Conservation (phyloP, 768 basidiomycete species). For the Saitozyma sp. region DNA sequence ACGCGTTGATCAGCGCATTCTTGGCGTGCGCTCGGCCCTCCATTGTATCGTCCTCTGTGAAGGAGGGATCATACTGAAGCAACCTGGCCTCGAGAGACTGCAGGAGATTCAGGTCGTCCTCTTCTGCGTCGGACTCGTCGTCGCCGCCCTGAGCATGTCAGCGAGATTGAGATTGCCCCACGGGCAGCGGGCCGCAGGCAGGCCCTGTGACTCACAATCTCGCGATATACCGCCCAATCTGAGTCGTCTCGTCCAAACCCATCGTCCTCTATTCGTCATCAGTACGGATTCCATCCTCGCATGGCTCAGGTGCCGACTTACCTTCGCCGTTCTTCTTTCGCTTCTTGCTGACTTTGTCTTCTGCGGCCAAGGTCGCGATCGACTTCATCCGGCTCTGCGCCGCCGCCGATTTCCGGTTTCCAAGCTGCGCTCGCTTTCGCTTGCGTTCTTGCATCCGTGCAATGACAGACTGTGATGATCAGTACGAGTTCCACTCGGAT, state of each 20-base stretch:
- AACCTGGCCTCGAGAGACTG: constrained; percentile 75
- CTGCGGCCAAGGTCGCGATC: constrained; percentile 86
- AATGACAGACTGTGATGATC: constrained; percentile 65
- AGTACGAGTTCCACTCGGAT: neutral
- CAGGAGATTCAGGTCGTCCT: constrained; percentile 74
- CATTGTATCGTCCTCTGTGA: constrained; percentile 78
- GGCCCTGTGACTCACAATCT: constrained; percentile 66
- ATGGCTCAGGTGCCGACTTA: constrained; percentile 49
- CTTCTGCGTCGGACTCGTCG: constrained; percentile 78
- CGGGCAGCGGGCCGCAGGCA: neutral
- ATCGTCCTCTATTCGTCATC: constrained; percentile 63
- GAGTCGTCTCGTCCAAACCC: constrained; percentile 91
- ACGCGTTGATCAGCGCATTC: constrained; percentile 82
- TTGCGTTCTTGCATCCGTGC: constrained; percentile 79
- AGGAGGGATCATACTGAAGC: constrained; percentile 78
- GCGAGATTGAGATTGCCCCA: neutral
- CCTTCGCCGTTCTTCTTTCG: constrained; percentile 73
- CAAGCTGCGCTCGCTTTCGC: constrained; percentile 74
- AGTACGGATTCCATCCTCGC: neutral
- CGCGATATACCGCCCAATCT: constrained; percentile 96
- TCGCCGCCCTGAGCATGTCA: constrained; percentile 48
- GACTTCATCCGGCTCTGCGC: constrained; percentile 95
- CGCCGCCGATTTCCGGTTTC: constrained; percentile 89
- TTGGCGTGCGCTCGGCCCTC: constrained; percentile 72
- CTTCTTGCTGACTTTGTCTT: constrained; percentile 71